These are phyloP conservation scores for Yarrowia hollandica DNA, from an alignment of 805 yeast genomes.

Conservation along the genomic window DNA sequence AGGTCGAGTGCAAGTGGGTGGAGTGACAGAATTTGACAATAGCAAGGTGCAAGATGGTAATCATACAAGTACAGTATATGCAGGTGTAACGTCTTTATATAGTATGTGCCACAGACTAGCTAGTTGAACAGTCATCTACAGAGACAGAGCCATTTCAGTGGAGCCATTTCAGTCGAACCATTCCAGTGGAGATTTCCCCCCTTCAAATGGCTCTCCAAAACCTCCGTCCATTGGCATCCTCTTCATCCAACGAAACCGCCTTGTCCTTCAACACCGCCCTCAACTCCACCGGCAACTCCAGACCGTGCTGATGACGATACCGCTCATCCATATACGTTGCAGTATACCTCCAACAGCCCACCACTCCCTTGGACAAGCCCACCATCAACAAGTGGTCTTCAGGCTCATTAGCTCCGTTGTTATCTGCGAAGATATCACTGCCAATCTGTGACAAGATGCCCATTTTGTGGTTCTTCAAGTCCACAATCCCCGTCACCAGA, in stretches of 20 bases:
- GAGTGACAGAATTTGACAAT: no score
- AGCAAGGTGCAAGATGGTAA: no score
- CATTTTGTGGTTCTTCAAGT: background rate
- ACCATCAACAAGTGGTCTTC: conserved; percentile 5
- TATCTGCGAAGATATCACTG: background rate
- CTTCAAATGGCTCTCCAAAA: no score
- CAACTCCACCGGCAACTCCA: background rate
- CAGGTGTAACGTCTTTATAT: no score
- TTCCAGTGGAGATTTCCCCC: no score
- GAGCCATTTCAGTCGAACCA: no score
- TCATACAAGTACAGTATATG: no score
- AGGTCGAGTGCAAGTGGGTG: no score
- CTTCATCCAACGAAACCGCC: background rate
- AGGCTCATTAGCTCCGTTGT: background rate
- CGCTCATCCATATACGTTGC: background rate
- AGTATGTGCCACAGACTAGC: no score
- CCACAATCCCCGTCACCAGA: background rate
- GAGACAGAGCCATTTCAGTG: no score
- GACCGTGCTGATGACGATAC: background rate
- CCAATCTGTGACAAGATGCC: background rate
- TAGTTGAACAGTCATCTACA: no score
- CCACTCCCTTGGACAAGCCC: background rate
- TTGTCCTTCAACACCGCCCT: background rate
- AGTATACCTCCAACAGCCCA: conserved; percentile 1
- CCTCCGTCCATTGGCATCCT: background rate